Evolutionary conservation across 495 filamentous ascomycete species (phyloP).

Genomic region (Filosporella fistucella): DNA sequence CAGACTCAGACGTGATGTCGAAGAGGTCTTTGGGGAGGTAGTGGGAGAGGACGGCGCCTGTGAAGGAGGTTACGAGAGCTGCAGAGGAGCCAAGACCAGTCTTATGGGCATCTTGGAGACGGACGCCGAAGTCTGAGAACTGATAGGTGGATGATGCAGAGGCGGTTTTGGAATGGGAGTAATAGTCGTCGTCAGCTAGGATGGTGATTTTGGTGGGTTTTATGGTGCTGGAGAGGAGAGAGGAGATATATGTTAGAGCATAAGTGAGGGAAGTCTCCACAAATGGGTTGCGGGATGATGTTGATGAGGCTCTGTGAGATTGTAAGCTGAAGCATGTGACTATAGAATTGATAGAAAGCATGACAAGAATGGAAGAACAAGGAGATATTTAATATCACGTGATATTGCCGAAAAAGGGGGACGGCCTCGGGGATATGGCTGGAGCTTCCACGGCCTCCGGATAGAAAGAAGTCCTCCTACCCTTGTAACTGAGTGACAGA

Average conservation of each 20-base stretch:
- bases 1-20: slow-evolving; percentile 32
- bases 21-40: slow-evolving; percentile 64
- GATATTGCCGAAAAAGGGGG: slow-evolving; percentile 11
- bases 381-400: slow-evolving; percentile 1
- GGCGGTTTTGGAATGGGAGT: slow-evolving; percentile 63
- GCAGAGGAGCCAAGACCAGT: slow-evolving; percentile 95
- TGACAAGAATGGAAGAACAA: not conserved
- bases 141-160: slow-evolving; percentile 28
- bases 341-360: not conserved
- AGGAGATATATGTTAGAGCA: slow-evolving; percentile 74
- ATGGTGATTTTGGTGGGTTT: slow-evolving; percentile 74
- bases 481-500: slow-evolving; percentile 70
- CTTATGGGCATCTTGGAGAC: slow-evolving; percentile 79
- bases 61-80: slow-evolving; percentile 88
- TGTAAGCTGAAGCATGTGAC: not conserved
- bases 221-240: slow-evolving; percentile 50
- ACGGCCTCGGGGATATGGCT: not conserved
- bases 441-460: not conserved
- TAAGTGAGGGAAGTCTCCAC: slow-evolving; percentile 88
- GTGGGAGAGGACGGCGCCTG: slow-evolving; percentile 72
- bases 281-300: slow-evolving; percentile 65
- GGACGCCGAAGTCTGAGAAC: slow-evolving; percentile 76
- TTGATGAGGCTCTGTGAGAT: not conserved
- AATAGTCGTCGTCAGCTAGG: slow-evolving; percentile 93
- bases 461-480: slow-evolving; percentile 40